Evolutionary conservation across 2,329 filamentous ascomycete species (phyloP), one percentile per base, ranked within the genome.

Genomic region (Fusarium dlaminii): DNA sequence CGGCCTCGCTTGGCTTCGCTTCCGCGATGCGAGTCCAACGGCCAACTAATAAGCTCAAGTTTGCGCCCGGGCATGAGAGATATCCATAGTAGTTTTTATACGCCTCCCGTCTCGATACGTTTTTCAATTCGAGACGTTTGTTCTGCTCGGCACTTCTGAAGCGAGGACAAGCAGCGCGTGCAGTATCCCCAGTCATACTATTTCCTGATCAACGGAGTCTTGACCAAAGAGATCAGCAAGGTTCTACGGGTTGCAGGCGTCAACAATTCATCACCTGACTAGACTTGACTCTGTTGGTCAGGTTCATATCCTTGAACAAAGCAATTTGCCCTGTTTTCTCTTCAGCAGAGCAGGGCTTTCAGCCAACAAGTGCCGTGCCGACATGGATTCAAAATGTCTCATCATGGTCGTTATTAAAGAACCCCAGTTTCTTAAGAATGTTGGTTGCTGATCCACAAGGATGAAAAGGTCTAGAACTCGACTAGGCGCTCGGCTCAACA

Each of bases 181-280:
- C 62, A 27, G 29, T 34, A 40, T 34, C 59, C 61, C 54, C 48
- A 17, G 43, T 46, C 27, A 40, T 66, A n/a, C 39, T 46, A 40
- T 46, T 40, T 37, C 51, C 46, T 55, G 52, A 34, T 45, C 36
- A 60, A 45, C 27, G 17, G n/a, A 46, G 30, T 48, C 34, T 48
- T 42, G 30, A 42, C 63, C 54, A 43, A 36, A 52, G 52, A 51
- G 51, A 68, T 37, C 52, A 42, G 46, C 68, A 72, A 71, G 56
- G 64, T 66, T 64, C 58, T 27, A 59, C 70, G 43, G 63, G 74
- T 78, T 74, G 68, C 75, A 70, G 63, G 75, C 75, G 75, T 77
- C 71, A 66, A 70, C 63, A 59, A 39, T 40, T 63, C 67, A 77
- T 77, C 75, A 77, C 75, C 75, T 77, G 75, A 78, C 75, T 61